These are phyloP conservation scores for Lepraria neglecta DNA, from an alignment of 495 filamentous ascomycete genomes.

Conservation along the genomic window DNA sequence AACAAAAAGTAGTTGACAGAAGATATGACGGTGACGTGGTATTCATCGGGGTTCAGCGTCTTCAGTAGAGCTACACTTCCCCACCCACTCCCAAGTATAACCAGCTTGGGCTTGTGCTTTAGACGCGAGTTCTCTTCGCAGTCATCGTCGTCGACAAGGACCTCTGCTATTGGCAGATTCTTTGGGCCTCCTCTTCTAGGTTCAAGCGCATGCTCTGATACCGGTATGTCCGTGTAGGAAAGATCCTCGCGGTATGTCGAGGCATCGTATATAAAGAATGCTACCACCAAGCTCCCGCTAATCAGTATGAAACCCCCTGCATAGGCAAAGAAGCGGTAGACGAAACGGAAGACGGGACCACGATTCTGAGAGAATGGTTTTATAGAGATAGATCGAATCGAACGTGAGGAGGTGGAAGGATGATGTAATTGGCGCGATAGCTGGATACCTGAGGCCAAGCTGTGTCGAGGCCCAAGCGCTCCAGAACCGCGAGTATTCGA, in stretches of 20 bases:
- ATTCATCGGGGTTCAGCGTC: constrained; percentile 79
- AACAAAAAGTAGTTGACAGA: constrained; percentile 96
- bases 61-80: constrained; percentile 89
- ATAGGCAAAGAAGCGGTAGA: constrained; percentile 48
- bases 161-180: constrained; percentile 86
- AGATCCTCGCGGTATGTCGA: constrained; percentile 73
- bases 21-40: constrained; percentile 89
- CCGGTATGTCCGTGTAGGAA: constrained; percentile 62
- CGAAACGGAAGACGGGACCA: constrained; percentile 34
- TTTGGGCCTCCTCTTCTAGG: constrained; percentile 87
- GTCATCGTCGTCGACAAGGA: constrained; percentile 82
- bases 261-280: constrained; percentile 92
- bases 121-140: constrained; percentile 55
- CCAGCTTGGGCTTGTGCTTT: constrained; percentile 83
- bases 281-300: constrained; percentile 52
- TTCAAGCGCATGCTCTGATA: constrained; percentile 74
- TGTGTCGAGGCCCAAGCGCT: neutral
- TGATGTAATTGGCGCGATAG: neutral
- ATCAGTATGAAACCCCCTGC: constrained; percentile 55
- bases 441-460: neutral
- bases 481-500: neutral
- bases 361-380: constrained; percentile 23
- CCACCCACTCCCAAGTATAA: constrained; percentile 93
- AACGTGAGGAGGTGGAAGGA: neutral
- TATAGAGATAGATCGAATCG: constrained; percentile 23